Evolutionary conservation across 805 yeast species (phyloP), one percentile per base, ranked within the genome.

Genomic region (Candida golubevii): DNA sequence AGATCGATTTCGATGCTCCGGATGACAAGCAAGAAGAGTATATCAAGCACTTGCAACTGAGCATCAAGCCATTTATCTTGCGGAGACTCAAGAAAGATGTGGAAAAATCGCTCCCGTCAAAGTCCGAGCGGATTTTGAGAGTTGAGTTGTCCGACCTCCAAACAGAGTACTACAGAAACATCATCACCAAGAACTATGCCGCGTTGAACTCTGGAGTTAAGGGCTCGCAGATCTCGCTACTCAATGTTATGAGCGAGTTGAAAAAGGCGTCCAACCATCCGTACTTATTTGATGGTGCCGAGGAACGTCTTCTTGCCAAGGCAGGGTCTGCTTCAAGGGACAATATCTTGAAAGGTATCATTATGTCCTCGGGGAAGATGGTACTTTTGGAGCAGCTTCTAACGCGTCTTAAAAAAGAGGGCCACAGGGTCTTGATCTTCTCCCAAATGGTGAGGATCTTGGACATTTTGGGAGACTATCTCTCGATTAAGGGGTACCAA

Each of bases 331-430:
- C 67, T 23, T 74, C 89, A 1, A 77, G 97, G 47, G 97, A 91
- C 55, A 87, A 82, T 53, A 75, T 85, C 15, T 67, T 93, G 34
- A 80, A 89, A 60, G 99, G 99, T 12, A 71, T 93, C 72, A 87
- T 93, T 52, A 93, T 93, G 99, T 87, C 95, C 13, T 87, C 96
- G 7, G 99, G 99, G 57, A 93, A 93, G 62, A 93, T 93, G 99
- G 99, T 93, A 7, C 73, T 93, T 38, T 71, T 93, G 41, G 99
- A 93, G 66, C 90, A 93, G 63, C 71, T 93, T 33, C 74, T 93
- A 48, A 85, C 88, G 4, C 76, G 96, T 50, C 74, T 93, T 59
- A 79, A 82, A 49, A 85, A 86, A 60, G 99, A 93, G 66, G 98
- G 98, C 3, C 99, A 93, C 61, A 76, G 99, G 51, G 99, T 93